Evolutionary conservation across 1,139 yeast genomes (phyloP).

Genomic region (Kodamaea fungicola): DNA sequence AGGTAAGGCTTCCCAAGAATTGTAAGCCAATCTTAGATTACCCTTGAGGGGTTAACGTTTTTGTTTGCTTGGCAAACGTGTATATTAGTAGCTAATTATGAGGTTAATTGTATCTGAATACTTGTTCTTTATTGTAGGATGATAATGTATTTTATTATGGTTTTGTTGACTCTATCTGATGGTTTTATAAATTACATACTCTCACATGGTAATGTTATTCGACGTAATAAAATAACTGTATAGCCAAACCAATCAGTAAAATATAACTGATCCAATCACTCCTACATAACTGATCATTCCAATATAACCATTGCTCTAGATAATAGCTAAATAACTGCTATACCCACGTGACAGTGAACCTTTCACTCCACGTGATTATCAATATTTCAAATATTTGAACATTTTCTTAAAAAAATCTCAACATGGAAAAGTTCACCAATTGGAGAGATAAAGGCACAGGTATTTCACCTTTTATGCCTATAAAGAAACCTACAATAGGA

Average conservation of each 20-base stretch:
- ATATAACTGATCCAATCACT: too few species aligned
- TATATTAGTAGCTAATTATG: constrained; percentile 15
- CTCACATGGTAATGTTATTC: too few species aligned
- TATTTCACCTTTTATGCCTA: constrained; percentile 73
- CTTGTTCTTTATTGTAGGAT: not conserved
- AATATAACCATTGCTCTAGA: too few species aligned
- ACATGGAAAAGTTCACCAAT: constrained; percentile 70
- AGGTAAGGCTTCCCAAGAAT: constrained; percentile 80
- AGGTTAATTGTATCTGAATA: constrained; percentile 7
- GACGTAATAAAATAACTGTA: too few species aligned
- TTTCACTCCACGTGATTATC: too few species aligned
- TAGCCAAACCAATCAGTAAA: too few species aligned
- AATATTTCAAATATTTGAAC: not conserved
- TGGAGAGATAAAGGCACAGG: constrained; percentile 83
- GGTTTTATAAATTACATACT: too few species aligned
- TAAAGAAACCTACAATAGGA: constrained; percentile 11
- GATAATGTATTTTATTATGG: too few species aligned
- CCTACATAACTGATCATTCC: too few species aligned
- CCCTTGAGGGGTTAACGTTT: constrained; percentile 4
- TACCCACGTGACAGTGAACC: too few species aligned
- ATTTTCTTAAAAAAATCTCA: constrained; percentile 1
- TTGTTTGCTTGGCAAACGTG: constrained; percentile 10
- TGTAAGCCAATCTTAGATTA: constrained; percentile 37
- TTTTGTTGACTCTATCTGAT: too few species aligned
- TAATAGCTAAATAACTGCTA: too few species aligned